phyloP scores from a whole-genome alignment of 2,329 filamentous ascomycete genomes.

The Aureobasidium leucospermi region DNA sequence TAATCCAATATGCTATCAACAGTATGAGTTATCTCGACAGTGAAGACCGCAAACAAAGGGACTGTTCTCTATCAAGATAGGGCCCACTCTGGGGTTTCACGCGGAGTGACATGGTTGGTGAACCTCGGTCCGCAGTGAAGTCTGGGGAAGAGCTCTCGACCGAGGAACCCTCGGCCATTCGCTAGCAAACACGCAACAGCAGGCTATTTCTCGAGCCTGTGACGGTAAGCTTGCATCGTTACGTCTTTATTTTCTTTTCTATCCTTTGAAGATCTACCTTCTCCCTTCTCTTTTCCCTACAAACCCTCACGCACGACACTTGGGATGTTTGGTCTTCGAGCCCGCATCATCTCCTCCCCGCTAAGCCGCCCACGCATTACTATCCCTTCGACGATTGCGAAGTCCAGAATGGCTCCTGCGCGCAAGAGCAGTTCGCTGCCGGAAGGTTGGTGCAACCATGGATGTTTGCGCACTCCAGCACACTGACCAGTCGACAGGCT shows the following conservation, averaged over 20 bases:
- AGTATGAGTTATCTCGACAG: too few species aligned
- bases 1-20: too few species aligned
- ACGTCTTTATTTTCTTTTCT: conserved; percentile 3
- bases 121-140: background rate
- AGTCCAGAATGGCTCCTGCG: conserved; percentile 24
- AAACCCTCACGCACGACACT: conserved; percentile 10
- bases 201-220: background rate
- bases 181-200: background rate
- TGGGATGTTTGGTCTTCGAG: conserved; percentile 14
- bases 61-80: background rate
- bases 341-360: conserved; percentile 13
- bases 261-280: background rate
- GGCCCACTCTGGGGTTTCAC: background rate
- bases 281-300: background rate
- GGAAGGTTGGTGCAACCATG: conserved; percentile 30
- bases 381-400: conserved; percentile 1
- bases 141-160: conserved; percentile 2
- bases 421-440: conserved; percentile 41
- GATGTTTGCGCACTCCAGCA: background rate
- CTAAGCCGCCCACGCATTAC: conserved; percentile 12
- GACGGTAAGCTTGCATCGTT: background rate
- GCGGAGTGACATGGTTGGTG: background rate
- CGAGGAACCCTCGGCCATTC: background rate
- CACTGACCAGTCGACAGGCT: conserved; percentile 45
- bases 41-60: too few species aligned